Evolutionary conservation across 208 protist species (phyloP).

Genomic region (Polymyxa betae): DNA sequence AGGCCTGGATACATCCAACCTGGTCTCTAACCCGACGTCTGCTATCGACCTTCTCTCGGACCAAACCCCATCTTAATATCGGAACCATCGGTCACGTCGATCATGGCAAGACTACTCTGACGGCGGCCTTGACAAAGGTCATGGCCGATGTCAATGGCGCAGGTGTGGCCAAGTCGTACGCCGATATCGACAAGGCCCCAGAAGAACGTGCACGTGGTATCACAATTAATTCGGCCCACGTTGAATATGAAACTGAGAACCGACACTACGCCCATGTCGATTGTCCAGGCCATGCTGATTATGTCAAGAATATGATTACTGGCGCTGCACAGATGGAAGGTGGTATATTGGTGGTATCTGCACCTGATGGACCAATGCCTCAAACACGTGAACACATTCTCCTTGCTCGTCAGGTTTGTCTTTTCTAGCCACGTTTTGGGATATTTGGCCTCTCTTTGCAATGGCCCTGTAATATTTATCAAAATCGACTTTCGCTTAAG

Average conservation of each 20-base stretch:
- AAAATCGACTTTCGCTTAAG: background rate
- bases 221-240: constrained; percentile 80
- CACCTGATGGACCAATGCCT: constrained; percentile 93
- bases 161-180: constrained; percentile 76
- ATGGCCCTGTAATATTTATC: constrained; percentile 14
- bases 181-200: constrained; percentile 81
- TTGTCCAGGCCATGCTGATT: constrained; percentile 85
- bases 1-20: too few relatives aligned
- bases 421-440: constrained; percentile 65
- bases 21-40: too few relatives aligned
- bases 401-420: constrained; percentile 93
- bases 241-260: constrained; percentile 80
- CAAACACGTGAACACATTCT: constrained; percentile 99
- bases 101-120: constrained; percentile 98
- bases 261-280: constrained; percentile 86
- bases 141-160: constrained; percentile 65
- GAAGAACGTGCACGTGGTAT: constrained; percentile 84
- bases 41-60: constrained; percentile 80
- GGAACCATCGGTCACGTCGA: constrained; percentile 98
- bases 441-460: too few relatives aligned
- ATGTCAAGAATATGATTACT: constrained; percentile 88
- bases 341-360: constrained; percentile 83
- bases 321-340: constrained; percentile 82
- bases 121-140: constrained; percentile 93
- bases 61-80: constrained; percentile 96